These are phyloP conservation scores for Hanseniaspora guilliermondii DNA, from an alignment of 805 yeast genomes.

Conservation along the genomic window DNA sequence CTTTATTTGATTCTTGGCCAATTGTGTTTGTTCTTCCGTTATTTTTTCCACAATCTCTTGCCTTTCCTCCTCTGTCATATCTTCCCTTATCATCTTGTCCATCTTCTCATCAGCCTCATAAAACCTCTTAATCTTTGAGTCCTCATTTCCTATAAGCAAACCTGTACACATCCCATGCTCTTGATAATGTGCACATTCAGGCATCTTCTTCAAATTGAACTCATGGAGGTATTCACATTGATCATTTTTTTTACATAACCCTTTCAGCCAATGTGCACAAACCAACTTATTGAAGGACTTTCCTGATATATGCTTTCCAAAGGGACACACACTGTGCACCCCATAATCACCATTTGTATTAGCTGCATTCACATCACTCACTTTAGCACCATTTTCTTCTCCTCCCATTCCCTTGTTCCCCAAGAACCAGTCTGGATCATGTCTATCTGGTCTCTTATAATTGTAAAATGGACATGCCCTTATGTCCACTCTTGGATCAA, in stretches of 20 bases:
- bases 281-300: conserved; percentile 66
- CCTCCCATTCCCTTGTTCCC: background rate
- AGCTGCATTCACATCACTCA: background rate
- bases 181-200: conserved; percentile 82
- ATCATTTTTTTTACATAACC: conserved; percentile 91
- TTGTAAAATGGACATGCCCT: conserved; percentile 12
- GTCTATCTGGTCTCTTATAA: conserved; percentile 5
- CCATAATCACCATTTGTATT: conserved; percentile 36
- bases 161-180: conserved; percentile 79
- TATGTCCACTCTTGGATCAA: conserved; percentile 10
- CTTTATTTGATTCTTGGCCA: conserved; percentile 4
- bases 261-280: conserved; percentile 96
- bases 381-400: background rate
- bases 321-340: conserved; percentile 51
- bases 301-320: conserved; percentile 60
- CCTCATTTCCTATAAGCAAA: conserved; percentile 19
- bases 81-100: background rate
- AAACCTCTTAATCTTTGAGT: background rate
- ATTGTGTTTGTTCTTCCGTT: background rate
- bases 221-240: conserved; percentile 95
- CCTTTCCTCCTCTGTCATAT: conserved; percentile 2
- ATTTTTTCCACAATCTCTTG: background rate
- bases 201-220: conserved; percentile 86
- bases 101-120: background rate
- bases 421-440: conserved; percentile 6